Percentiles rank a stretch among this genome's conserved stretches.
These are phyloP conservation scores for Pseudonitzschia multiseries DNA, from an alignment of 108 stramenopile genomes.

Conservation along the genomic window DNA sequence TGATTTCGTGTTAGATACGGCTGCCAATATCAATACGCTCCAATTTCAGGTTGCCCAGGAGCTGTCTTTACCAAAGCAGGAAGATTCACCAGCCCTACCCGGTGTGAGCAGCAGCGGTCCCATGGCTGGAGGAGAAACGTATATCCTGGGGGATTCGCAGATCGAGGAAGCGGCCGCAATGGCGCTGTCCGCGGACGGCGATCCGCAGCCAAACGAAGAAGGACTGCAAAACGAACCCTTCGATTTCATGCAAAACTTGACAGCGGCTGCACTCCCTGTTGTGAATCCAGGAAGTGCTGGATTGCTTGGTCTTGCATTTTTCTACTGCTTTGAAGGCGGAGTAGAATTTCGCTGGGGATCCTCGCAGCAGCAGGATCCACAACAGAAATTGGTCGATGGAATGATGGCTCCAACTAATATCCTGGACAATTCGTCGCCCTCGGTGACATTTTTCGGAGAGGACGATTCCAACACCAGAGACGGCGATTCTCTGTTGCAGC, in stretches of 20 bases:
- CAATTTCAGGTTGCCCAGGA: conserved; percentile 62
- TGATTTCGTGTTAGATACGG: conserved; percentile 78
- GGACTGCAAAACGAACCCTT: conserved; percentile 28
- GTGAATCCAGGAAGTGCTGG: conserved; percentile 71
- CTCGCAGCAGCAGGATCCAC: not conserved
- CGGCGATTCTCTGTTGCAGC: conserved; percentile 2
- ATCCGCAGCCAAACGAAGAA: not conserved
- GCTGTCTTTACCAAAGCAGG: conserved; percentile 51
- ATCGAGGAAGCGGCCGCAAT: conserved; percentile 41
- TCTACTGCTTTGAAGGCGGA: conserved; percentile 74
- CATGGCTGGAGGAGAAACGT: conserved; percentile 65
- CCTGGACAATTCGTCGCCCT: not conserved
- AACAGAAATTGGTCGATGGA: conserved; percentile 11
- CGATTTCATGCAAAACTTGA: conserved; percentile 68
- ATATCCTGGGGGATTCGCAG: conserved; percentile 64
- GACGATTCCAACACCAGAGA: conserved; percentile 18
- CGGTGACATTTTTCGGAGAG: conserved; percentile 52
- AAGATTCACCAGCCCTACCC: conserved; percentile 45
- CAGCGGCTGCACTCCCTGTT: conserved; percentile 69
- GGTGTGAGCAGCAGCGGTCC: conserved; percentile 57
- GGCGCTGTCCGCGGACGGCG: not conserved
- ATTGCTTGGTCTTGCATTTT: conserved; percentile 60
- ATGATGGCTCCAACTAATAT: not conserved
- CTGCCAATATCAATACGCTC: conserved; percentile 75
- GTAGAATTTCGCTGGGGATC: conserved; percentile 68